Evolutionary conservation across 257 asterid genomes (phyloP).

Genomic region (Scutellaria baicalensis): DNA sequence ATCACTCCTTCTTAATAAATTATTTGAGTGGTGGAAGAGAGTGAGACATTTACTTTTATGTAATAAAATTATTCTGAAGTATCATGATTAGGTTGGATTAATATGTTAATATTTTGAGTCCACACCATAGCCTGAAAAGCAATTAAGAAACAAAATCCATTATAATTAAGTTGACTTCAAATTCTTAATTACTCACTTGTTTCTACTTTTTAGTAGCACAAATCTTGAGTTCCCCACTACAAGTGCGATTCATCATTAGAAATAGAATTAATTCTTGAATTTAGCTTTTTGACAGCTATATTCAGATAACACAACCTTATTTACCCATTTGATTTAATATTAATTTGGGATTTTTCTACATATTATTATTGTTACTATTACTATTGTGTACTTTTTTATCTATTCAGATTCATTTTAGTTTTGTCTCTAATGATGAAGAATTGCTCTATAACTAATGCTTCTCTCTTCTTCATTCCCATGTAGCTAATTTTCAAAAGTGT

Average conservation of each 20-base stretch:
- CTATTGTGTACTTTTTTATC: too few relatives aligned
- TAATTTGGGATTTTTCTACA: neutral
- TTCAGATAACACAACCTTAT: neutral
- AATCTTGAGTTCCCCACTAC: neutral
- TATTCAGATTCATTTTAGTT: too few relatives aligned
- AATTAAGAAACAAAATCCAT: neutral
- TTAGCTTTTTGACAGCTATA: neutral
- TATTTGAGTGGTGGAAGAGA: neutral
- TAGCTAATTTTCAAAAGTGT: too few relatives aligned
- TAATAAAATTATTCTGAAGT: neutral
- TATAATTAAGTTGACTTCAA: conserved; percentile 12
- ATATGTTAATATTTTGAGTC: neutral
- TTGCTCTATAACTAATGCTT: too few relatives aligned
- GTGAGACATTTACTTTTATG: too few relatives aligned
- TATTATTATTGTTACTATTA: too few relatives aligned
- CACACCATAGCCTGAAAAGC: neutral
- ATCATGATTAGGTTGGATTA: neutral
- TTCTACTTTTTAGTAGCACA: neutral
- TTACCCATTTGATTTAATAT: neutral
- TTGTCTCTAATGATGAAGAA: too few relatives aligned
- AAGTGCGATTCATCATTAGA: conserved; percentile 15
- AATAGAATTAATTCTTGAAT: neutral
- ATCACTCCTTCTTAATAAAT: too few relatives aligned
- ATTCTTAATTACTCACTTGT: neutral
- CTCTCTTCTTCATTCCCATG: too few relatives aligned